Conservation (phyloP, 192 early-diverging fungal genomes). For the Geranomyces michiganensis region DNA sequence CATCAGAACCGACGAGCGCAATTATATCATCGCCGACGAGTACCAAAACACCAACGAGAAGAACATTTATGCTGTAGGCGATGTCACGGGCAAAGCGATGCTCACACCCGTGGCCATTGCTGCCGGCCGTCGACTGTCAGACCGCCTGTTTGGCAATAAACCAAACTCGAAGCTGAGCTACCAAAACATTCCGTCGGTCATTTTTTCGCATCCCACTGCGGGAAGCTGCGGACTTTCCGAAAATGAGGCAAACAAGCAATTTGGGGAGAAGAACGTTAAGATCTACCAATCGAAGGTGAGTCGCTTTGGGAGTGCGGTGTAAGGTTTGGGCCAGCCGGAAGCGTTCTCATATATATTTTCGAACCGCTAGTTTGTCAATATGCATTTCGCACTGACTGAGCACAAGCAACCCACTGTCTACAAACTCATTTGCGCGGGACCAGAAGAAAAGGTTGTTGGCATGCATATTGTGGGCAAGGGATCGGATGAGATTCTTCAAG, state of each 20-base stretch:
- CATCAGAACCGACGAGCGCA: conserved; percentile 65
- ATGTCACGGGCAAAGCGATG: conserved; percentile 88
- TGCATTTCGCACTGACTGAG: conserved; percentile 70
- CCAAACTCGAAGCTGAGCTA: conserved; percentile 85
- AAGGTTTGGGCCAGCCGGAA: background rate
- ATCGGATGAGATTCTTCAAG: conserved; percentile 86
- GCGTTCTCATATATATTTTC: background rate
- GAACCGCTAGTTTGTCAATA: conserved; percentile 74
- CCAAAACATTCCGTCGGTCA: conserved; percentile 90
- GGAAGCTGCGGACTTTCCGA: conserved; percentile 92
- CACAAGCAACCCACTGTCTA: conserved; percentile 90
- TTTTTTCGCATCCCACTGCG: conserved; percentile 90
- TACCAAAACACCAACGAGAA: conserved; percentile 78
- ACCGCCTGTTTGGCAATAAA: conserved; percentile 87
- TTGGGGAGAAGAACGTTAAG: conserved; percentile 79
- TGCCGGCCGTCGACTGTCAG: conserved; percentile 85
- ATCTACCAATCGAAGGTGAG: conserved; percentile 72
- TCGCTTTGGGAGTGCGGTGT: background rate
- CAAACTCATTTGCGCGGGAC: conserved; percentile 85
- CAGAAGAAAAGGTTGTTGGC: conserved; percentile 96
- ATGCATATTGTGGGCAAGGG: conserved; percentile 89
- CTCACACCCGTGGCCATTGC: conserved; percentile 96
- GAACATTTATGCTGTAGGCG: conserved; percentile 88
- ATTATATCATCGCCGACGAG: conserved; percentile 81
- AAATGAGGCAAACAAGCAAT: conserved; percentile 71